Evolutionary conservation across 331 rosid species (phyloP).

Genomic region (Quercus tomentella): DNA sequence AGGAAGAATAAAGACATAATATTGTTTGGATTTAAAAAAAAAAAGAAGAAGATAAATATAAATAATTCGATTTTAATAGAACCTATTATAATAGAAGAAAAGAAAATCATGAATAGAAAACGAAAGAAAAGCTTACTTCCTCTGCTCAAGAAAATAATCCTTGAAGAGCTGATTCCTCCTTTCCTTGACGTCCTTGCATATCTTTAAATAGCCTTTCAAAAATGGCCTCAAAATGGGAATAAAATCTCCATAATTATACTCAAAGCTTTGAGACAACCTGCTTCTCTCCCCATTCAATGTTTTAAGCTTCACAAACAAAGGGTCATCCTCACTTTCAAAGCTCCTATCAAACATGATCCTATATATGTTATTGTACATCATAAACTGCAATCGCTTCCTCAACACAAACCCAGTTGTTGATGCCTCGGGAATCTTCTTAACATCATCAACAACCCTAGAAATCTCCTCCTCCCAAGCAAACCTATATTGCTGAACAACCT

Average conservation of each 20-base stretch:
- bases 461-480: neutral
- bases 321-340: conserved; percentile 9
- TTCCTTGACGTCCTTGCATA: conserved; percentile 11
- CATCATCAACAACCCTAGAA: neutral
- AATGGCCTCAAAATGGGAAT: conserved; percentile 9
- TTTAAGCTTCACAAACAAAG: neutral
- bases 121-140: neutral
- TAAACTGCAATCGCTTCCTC: conserved; percentile 5
- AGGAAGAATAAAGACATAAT: too few relatives aligned
- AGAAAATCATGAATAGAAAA: too few relatives aligned
- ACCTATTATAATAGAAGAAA: too few relatives aligned
- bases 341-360: conserved; percentile 12
- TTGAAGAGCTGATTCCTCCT: conserved; percentile 1
- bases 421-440: neutral
- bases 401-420: neutral
- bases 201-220: neutral
- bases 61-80: too few relatives aligned
- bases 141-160: conserved; percentile 2
- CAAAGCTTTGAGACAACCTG: conserved; percentile 11
- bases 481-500: conserved; percentile 4
- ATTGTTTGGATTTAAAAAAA: too few relatives aligned
- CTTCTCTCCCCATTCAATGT: conserved; percentile 8
- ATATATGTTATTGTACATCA: conserved; percentile 16
- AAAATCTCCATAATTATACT: conserved; percentile 12
- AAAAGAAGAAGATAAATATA: too few relatives aligned